Evolutionary conservation across 257 asterid genomes (phyloP).

Genomic region (Solanum piurae): DNA sequence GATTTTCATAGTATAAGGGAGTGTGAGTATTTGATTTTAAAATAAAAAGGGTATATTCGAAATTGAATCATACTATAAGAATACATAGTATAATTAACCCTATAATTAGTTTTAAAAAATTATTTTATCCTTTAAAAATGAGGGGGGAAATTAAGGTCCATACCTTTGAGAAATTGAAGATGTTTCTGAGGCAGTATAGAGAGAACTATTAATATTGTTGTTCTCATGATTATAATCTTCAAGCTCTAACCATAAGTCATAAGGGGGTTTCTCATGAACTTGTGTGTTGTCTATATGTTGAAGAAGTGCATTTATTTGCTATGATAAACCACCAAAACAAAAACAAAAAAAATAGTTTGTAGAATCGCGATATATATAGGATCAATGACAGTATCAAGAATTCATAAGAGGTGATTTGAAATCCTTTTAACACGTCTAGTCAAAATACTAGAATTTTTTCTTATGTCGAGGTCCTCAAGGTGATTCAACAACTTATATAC

Average conservation of each 20-base stretch:
- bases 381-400: accelerated
- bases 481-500: background rate
- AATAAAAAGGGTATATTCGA: background rate
- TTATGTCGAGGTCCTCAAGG: background rate
- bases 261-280: background rate
- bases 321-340: background rate
- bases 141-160: background rate
- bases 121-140: background rate
- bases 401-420: background rate
- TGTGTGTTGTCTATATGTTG: background rate
- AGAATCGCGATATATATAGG: background rate
- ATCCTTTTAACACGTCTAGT: background rate
- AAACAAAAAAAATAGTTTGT: background rate
- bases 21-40: background rate
- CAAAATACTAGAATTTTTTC: background rate
- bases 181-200: background rate
- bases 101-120: background rate
- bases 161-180: background rate
- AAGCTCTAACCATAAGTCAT: slow-evolving; percentile 1
- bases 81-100: background rate
- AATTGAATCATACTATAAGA: background rate
- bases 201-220: background rate
- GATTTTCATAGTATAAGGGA: background rate
- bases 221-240: background rate
- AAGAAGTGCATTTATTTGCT: background rate